Base-by-base conservation (phyloP, 257 asterid species). In the Primulina eburnea region DNA sequence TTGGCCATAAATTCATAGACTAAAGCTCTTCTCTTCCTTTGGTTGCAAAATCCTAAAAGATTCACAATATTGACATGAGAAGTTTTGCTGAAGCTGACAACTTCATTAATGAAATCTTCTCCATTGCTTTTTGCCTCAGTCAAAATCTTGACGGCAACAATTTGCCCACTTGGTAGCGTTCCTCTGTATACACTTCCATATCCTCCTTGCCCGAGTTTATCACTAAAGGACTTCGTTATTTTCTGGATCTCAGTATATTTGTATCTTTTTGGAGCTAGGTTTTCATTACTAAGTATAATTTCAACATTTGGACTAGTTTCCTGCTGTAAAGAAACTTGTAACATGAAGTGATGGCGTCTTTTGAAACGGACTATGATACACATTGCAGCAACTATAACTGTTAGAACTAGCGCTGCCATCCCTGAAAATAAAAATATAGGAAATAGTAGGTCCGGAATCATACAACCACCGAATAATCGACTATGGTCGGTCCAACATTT, bases 201-300 rank as follows among this genome's bases (percentile, higher is more conserved):
- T 7, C 86, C 86, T 2, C 89, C 84, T 60, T 64, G 55, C 0
- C 89, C 89, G 0, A 81, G 73, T 60, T 60, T 70, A 29, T 79
- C 73, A n/a, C n/a, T 58, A 58, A 79, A 77, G 8, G 80, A 75
- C 17, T 60, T 75, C 18, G 83, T 82, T 20, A 84, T 81, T 34
- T 71, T 75, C 78, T 68, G 77, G 68, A 84, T 67, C 7, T 88
- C 78, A 0, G 55, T 60, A 71, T 83, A 84, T 50, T 37, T 75
- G 20, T 84, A 86, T 38, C 72, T 58, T 77, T 74, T 81, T 26
- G 85, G 86, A 69, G 87, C 85, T 21, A 78, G 75, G 58, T 83
- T 80, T 58, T 85, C 95, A 24, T 80, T 68, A 18, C n/a, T 78
- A 67, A 70, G 83, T 60, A 84, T 60, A 35, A 79, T 78, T 77